phyloP scores from a whole-genome alignment of 2,329 filamentous ascomycete genomes.

The Zalaria obscura region DNA sequence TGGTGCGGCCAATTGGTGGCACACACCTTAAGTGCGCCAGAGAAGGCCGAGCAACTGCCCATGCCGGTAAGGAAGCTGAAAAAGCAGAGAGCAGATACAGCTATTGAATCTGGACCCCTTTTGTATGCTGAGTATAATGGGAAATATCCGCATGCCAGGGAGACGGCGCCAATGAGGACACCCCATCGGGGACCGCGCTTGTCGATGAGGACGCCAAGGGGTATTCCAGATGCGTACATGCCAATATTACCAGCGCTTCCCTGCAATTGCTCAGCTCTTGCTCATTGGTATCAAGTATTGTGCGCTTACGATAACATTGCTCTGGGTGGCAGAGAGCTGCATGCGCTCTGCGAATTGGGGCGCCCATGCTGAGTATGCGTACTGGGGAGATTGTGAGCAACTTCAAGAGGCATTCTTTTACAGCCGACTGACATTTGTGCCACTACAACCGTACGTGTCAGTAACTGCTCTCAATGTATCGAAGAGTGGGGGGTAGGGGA shows the following conservation, averaged over 20 bases:
- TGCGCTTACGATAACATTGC: conserved; percentile 65
- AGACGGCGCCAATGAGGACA: conserved; percentile 57
- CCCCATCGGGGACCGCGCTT: conserved; percentile 65
- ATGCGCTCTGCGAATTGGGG: conserved; percentile 85
- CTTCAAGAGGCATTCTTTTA: background rate
- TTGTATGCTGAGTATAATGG: conserved; percentile 71
- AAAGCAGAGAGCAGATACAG: conserved; percentile 52
- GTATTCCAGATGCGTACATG: conserved; percentile 86
- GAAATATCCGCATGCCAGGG: conserved; percentile 70
- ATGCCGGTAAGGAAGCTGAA: conserved; percentile 77
- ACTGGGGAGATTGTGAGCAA: conserved; percentile 38
- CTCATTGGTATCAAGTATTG: background rate
- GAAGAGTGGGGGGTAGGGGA: no score
- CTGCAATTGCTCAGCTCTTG: conserved; percentile 19
- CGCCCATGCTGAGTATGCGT: conserved; percentile 96
- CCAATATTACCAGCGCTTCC: conserved; percentile 69
- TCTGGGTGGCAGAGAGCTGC: conserved; percentile 79
- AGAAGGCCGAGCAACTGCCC: conserved; percentile 84
- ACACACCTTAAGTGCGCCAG: conserved; percentile 68
- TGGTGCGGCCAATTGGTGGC: conserved; percentile 86
- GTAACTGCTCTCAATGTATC: no score
- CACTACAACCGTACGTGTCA: conserved; percentile 20
- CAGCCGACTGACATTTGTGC: conserved; percentile 60
- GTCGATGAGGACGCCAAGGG: conserved; percentile 79
- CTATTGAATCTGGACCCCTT: conserved; percentile 44